These are phyloP conservation scores for Pleurotus tuber-regium DNA, from an alignment of 768 basidiomycete species.

Conservation along the genomic window DNA sequence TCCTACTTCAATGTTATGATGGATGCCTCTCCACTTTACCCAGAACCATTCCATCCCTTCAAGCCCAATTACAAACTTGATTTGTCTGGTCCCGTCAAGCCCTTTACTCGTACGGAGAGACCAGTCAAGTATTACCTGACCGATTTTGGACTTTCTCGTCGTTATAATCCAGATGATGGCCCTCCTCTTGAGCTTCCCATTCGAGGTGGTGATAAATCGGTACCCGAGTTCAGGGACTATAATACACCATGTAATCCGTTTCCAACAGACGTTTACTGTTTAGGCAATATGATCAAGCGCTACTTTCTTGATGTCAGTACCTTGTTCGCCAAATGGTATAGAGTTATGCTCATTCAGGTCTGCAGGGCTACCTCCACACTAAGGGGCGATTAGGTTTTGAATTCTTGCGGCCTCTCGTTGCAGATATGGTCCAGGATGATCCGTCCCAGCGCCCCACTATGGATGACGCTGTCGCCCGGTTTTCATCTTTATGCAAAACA, in stretches of 20 bases:
- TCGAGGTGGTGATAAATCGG: slow-evolving; percentile 37
- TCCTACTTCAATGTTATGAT: slow-evolving; percentile 9
- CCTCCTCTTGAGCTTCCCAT: slow-evolving; percentile 24
- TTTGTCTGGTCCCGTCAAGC: slow-evolving; percentile 5
- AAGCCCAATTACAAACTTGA: slow-evolving; percentile 1
- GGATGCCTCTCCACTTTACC: background rate
- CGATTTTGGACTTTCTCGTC: slow-evolving; percentile 23
- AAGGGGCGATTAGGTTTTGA: no score
- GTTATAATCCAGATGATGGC: slow-evolving; percentile 18
- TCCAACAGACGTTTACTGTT: no score
- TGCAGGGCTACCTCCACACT: no score
- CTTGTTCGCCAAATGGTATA: no score
- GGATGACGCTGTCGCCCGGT: slow-evolving; percentile 23
- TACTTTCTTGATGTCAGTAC: no score
- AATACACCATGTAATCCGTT: no score
- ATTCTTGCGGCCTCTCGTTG: slow-evolving; percentile 27
- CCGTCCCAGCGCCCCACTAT: slow-evolving; percentile 35
- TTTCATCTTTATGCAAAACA: background rate
- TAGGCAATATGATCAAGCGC: no score
- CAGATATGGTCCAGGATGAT: slow-evolving; percentile 29
- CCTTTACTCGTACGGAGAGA: slow-evolving; percentile 12
- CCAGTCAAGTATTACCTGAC: slow-evolving; percentile 22
- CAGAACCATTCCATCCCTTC: background rate
- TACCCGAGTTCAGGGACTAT: slow-evolving; percentile 29
- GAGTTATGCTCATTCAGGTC: no score